A percentile compares a stretch with the other conserved stretches of the same genome.
Conservation (phyloP, 1,284 basidiomycete genomes). For the Xerocomus amazonicus region DNA sequence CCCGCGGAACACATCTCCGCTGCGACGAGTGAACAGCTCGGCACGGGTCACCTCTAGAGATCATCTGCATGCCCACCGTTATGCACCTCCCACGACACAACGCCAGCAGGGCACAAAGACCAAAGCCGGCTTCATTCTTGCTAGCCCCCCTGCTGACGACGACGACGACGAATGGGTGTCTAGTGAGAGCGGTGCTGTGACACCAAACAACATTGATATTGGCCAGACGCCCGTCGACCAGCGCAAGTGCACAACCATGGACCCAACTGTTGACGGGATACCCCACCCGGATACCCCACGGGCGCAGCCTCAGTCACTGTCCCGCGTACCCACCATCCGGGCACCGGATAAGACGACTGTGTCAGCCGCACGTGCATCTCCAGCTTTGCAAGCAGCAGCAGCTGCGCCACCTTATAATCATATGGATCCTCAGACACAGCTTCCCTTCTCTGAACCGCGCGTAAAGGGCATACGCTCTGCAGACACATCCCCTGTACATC, state of each 20-base stretch:
- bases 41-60: conserved; percentile 51
- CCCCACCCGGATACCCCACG: conserved; percentile 30
- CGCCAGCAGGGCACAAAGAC: conserved; percentile 38
- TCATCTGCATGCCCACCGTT: conserved; percentile 37
- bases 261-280: conserved; percentile 15
- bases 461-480: conserved; percentile 38
- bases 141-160: conserved; percentile 47
- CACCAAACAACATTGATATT: conserved; percentile 50
- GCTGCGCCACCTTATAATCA: conserved; percentile 16
- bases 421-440: conserved; percentile 19
- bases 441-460: conserved; percentile 19
- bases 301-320: conserved; percentile 30
- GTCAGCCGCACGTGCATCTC: conserved; percentile 23
- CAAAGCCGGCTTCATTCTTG: conserved; percentile 57
- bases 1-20: conserved; percentile 35
- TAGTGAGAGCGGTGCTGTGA: conserved; percentile 68
- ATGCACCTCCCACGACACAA: conserved; percentile 34
- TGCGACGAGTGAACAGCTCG: conserved; percentile 47
- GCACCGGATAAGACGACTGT: conserved; percentile 24
- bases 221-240: conserved; percentile 36
- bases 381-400: conserved; percentile 15
- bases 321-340: conserved; percentile 34
- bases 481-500: conserved; percentile 41
- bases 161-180: conserved; percentile 75
- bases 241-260: conserved; percentile 15